Evolutionary conservation across 2,329 filamentous ascomycete genomes (phyloP).

Genomic region (Aschersonia sp.): DNA sequence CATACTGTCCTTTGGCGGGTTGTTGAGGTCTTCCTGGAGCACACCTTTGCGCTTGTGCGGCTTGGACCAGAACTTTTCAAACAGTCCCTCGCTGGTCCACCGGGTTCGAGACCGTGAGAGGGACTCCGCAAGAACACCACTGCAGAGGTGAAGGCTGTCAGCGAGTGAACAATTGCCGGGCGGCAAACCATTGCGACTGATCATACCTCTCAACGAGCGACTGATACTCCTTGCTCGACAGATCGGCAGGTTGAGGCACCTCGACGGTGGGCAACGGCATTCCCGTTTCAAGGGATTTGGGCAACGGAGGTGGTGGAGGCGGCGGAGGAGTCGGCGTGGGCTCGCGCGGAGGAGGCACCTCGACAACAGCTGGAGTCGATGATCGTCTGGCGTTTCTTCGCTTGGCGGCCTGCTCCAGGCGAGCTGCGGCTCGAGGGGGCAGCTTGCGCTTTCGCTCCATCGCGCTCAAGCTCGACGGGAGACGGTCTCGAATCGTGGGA

Average conservation of each 20-base stretch:
- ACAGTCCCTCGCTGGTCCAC: conserved; percentile 59
- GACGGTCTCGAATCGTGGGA: not conserved
- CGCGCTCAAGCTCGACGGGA: not conserved
- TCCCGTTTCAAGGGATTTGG: conserved; percentile 46
- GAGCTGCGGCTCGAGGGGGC: conserved; percentile 45
- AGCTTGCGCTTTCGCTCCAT: conserved; percentile 56
- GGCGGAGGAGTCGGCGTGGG: conserved; percentile 15
- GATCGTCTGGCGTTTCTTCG: conserved; percentile 40
- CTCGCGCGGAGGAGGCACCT: conserved; percentile 16
- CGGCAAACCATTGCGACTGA: not conserved
- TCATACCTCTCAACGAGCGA: conserved; percentile 54
- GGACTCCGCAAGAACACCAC: conserved; percentile 62
- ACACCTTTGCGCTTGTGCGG: conserved; percentile 53
- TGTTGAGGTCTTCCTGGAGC: conserved; percentile 46
- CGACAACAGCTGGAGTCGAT: conserved; percentile 26
- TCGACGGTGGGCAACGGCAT: conserved; percentile 59
- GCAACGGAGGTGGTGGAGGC: conserved; percentile 31
- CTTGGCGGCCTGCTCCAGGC: conserved; percentile 44
- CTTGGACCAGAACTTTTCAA: conserved; percentile 68
- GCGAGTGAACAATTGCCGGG: not conserved
- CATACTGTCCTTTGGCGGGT: conserved; percentile 58
- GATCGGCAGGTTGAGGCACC: conserved; percentile 47
- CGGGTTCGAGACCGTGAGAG: conserved; percentile 56
- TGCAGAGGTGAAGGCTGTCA: conserved; percentile 15
- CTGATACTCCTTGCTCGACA: conserved; percentile 55